Conservation (phyloP, 768 basidiomycete genomes). For the Mycena kentingensis region DNA sequence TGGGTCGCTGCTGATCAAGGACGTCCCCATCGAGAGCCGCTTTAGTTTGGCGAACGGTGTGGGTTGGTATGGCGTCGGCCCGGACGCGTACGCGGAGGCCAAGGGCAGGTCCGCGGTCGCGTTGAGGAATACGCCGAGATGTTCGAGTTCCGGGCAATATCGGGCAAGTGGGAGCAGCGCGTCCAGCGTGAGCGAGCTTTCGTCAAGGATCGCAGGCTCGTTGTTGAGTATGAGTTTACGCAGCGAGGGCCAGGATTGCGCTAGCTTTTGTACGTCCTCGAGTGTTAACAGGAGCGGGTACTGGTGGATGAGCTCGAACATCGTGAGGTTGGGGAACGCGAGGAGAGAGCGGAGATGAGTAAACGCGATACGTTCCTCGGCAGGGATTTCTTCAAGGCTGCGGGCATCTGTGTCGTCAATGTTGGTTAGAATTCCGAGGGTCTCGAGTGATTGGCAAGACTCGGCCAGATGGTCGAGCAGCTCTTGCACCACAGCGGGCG, state of each 20-base stretch:
- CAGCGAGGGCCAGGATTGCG: conserved; percentile 46
- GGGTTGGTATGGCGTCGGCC: conserved; percentile 9
- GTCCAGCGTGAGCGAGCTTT: conserved; percentile 36
- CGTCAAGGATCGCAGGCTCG: conserved; percentile 41
- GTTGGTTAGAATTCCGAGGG: conserved; percentile 44
- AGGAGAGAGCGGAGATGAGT: conserved; percentile 39
- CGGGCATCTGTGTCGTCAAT: conserved; percentile 22
- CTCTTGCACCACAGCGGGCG: conserved; percentile 41
- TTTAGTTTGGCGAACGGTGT: conserved; percentile 34
- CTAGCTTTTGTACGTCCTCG: conserved; percentile 48
- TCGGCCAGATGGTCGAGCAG: conserved; percentile 49
- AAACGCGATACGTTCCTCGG: conserved; percentile 31
- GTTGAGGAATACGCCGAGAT: conserved; percentile 46
- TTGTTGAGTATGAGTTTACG: conserved; percentile 48
- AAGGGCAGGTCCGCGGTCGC: conserved; percentile 26
- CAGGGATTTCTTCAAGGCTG: conserved; percentile 18
- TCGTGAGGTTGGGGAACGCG: conserved; percentile 26
- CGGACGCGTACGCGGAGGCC: conserved; percentile 2
- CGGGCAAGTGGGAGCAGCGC: conserved; percentile 44
- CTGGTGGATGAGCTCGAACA: conserved; percentile 42
- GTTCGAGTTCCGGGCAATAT: conserved; percentile 39
- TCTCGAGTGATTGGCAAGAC: conserved; percentile 49
- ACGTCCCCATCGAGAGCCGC: conserved; percentile 52
- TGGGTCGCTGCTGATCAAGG: conserved; percentile 44
- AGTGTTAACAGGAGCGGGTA: conserved; percentile 40